Evolutionary conservation across 2,329 filamentous ascomycete genomes (phyloP).

Genomic region (Hypoxylon sp.): DNA sequence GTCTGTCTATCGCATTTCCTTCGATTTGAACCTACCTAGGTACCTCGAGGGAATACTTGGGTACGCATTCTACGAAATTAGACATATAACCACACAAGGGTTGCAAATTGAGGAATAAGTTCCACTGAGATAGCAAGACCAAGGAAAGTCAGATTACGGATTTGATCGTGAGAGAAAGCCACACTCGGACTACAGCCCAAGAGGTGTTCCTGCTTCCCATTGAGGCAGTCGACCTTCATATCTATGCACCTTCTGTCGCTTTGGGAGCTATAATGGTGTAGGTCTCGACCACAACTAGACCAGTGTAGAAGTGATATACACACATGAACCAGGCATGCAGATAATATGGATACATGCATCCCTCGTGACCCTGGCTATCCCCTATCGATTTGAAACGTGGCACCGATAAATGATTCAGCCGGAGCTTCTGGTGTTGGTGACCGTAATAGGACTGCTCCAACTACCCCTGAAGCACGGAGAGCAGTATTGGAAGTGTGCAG

Average conservation of each 20-base stretch:
- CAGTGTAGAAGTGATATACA: slow-evolving; percentile 13
- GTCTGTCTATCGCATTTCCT: too few relatives aligned
- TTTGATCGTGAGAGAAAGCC: not conserved
- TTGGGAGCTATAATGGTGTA: not conserved
- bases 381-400: slow-evolving; percentile 6
- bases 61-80: too few relatives aligned
- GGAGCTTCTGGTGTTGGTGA: not conserved
- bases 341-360: slow-evolving; percentile 10
- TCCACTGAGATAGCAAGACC: too few relatives aligned
- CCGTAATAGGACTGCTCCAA: not conserved
- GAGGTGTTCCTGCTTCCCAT: not conserved
- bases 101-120: too few relatives aligned
- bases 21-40: too few relatives aligned
- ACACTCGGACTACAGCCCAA: not conserved
- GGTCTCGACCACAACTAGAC: not conserved
- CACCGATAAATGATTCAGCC: not conserved
- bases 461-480: not conserved
- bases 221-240: not conserved
- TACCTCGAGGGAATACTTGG: too few relatives aligned
- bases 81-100: too few relatives aligned
- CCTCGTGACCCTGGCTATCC: slow-evolving; percentile 12
- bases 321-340: slow-evolving; percentile 13
- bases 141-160: not conserved
- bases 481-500: not conserved
- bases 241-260: not conserved